Evolutionary conservation across 1,284 basidiomycete genomes (phyloP).

Genomic region (Volvariella volvacea): DNA sequence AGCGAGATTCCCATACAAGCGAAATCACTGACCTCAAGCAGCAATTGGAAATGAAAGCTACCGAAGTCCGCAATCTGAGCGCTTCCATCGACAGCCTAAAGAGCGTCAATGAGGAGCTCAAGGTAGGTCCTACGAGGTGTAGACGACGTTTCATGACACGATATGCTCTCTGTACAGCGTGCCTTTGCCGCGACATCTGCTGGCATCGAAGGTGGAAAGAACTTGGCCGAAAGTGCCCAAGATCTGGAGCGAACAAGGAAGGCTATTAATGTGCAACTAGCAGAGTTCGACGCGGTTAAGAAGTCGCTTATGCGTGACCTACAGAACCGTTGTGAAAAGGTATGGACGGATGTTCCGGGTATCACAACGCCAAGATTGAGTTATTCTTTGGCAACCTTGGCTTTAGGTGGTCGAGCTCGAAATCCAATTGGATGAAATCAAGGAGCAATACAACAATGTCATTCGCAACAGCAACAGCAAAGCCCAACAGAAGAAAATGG

Average conservation of each 20-base stretch:
- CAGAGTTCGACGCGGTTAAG: constrained; percentile 98
- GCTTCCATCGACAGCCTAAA: constrained; percentile 90
- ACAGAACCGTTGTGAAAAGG: constrained; percentile 99
- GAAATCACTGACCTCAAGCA: constrained; percentile 90
- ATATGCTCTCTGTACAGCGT: constrained; percentile 46
- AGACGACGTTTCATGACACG: background rate
- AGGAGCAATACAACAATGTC: constrained; percentile 98
- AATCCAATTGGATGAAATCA: constrained; percentile 97
- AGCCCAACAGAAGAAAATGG: constrained; percentile 99
- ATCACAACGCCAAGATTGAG: constrained; percentile 6
- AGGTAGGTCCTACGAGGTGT: constrained; percentile 46
- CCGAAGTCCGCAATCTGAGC: constrained; percentile 83
- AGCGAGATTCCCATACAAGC: constrained; percentile 82
- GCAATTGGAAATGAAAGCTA: constrained; percentile 82
- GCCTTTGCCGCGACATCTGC: constrained; percentile 95
- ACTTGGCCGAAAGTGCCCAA: constrained; percentile 91
- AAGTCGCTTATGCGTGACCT: constrained; percentile 98
- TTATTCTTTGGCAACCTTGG: background rate
- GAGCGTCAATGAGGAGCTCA: constrained; percentile 96
- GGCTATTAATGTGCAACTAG: constrained; percentile 93
- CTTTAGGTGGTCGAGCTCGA: constrained; percentile 95
- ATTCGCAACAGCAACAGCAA: constrained; percentile 97
- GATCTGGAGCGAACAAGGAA: constrained; percentile 97
- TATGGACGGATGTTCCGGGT: constrained; percentile 24
- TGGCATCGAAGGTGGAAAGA: constrained; percentile 94